Base-by-base conservation (phyloP, 371 early-diverging fungal genomes). In the Lichtheimia ramosa region DNA sequence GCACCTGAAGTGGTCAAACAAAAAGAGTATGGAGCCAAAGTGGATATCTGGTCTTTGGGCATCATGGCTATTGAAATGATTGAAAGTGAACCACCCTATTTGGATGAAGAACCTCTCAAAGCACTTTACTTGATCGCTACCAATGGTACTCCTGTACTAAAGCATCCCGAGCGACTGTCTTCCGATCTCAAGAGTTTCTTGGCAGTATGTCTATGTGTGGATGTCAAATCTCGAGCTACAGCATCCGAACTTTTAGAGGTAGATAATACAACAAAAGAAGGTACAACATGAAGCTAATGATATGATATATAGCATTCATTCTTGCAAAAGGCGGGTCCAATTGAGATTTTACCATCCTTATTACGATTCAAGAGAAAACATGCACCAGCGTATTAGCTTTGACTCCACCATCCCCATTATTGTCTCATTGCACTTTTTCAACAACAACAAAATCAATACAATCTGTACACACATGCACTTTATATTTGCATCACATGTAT, bases 1-100 rank as follows among this genome's bases (percentile, higher is more conserved):
- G 92, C 95, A 4, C 96, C 95, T 15, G 96, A 95, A 73, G 91
- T 95, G 10, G 92, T 97, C 58, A 92, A 83, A 70, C 91, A 90
- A 68, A 91, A 92, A 65, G 90, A 92, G 54, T 97, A 96, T 69
- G 93, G 91, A 2, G 82, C 84, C 53, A 91, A 89, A 67, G 92
- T 93, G 15, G 97, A 96, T 73, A 87, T 95, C 56, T 96, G 97
- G 97, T 92, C 93, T 5, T 66, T 93, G 58, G 94, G 95, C 39
- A 94, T 96, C 59, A 91, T 95, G 91, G 93, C 95, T 2, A 97
- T 97, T 69, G 97, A 99, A 77, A 95, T 99, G 95, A 87, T 97
- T 62, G 96, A 97, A 68, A 92, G 92, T 54, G 96, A 95, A 73
- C 97, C 97, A 24, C 99, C 99, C 51, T 98, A 97, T 74, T 70